A percentile compares a stretch with the other conserved stretches of the same genome.
These are phyloP conservation scores for Stipa capillata DNA, from an alignment of 176 grass and related monocot genomes.

Conservation along the genomic window DNA sequence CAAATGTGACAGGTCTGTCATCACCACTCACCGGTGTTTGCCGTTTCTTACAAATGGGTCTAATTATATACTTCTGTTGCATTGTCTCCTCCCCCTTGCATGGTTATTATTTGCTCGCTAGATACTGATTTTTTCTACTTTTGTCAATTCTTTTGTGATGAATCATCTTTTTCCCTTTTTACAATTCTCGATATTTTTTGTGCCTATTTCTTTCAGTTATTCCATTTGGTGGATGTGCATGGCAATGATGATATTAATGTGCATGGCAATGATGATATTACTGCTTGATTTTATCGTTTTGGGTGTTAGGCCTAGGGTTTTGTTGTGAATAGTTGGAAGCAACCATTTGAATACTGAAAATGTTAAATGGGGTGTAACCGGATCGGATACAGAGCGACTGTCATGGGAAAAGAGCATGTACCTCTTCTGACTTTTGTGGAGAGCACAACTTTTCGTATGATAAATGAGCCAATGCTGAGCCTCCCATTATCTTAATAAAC, in stretches of 20 bases:
- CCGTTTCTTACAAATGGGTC: not conserved
- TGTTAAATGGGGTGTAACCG: not conserved
- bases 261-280: too few relatives aligned
- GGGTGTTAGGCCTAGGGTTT: not conserved
- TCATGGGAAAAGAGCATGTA: not conserved
- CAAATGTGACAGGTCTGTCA: not conserved
- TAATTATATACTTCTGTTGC: not conserved
- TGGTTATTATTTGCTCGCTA: not conserved
- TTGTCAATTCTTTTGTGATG: not conserved
- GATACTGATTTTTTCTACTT: not conserved
- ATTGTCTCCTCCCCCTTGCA: not conserved
- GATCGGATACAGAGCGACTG: not conserved
- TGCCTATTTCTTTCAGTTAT: not conserved
- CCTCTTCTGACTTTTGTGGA: not conserved
- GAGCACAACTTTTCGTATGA: not conserved
- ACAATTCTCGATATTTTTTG: not conserved
- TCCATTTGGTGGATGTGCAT: not conserved
- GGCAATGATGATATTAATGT: too few relatives aligned
- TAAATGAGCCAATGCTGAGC: not conserved
- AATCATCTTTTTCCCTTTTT: not conserved
- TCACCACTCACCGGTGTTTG: not conserved
- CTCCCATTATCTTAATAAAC: not conserved
- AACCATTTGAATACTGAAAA: not conserved
- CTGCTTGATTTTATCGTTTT: not conserved
- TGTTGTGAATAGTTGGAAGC: not conserved